Base-by-base conservation (phyloP, 73 alveolate genomes). In the Effrenium voratum region DNA sequence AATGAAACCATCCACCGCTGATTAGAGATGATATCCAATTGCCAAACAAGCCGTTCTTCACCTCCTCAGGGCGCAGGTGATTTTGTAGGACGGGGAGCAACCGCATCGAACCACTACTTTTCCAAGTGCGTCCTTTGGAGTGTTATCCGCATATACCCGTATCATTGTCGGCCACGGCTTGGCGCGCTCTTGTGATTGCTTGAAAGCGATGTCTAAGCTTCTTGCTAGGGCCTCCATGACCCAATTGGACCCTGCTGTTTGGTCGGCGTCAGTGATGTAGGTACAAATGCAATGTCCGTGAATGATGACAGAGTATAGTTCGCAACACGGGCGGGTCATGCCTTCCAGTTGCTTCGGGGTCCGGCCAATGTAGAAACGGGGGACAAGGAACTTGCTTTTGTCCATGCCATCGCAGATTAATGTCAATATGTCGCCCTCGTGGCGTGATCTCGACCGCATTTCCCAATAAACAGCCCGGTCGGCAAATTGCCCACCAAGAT, bases 111-210 rank as follows among this genome's bases (percentile, higher is more conserved):
- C 38, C 22, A 41, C 3, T 15, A 40, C 43, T 16, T 10, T 6
- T 32, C 47, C 52, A 49, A 81, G 72, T n/a, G 45, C n/a, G n/a
- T 81, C 91, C 41, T 81, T 81, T 19, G 91, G 91, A 5, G 91
- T 81, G 49, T 81, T 81, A 49, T 81, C 91, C 5, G 91, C 47
- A 32, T 6, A 81, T 4, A 81, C 6, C 49, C 47, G 45, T 36
- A 81, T 15, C 30, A 47, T 70, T n/a, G 26, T 81, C 10, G 91
- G 91, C 91, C 91, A 81, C 24, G 91, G 91, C 47, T 46, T 16
- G 49, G 45, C 47, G 0, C 43, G 22, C 34, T 72, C 73, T 26
- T 81, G 91, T 46, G n/a, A 81, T 16, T 49, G 26, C 38, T 46
- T 0, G 24, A 30, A 81, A 3, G 91, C 34, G 30, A 32, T 46